A percentile compares a stretch with the other conserved stretches of the same genome.
phyloP scores from a whole-genome alignment of 306 rosid species.

The barrel medic (Medicago truncatula) region DNA sequence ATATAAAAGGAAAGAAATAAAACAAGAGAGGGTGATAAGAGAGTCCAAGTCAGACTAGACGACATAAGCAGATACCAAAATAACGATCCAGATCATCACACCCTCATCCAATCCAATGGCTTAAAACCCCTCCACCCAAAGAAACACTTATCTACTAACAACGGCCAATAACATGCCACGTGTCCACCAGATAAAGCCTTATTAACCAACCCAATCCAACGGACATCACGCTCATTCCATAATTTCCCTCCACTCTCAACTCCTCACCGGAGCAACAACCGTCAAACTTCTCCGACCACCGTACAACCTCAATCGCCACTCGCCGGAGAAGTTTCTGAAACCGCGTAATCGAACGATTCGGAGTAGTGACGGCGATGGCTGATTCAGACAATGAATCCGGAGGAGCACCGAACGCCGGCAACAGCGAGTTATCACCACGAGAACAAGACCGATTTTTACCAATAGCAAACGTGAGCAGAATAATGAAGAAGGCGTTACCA shows the following conservation, averaged over 20 bases:
- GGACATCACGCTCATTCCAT: slow-evolving; percentile 46
- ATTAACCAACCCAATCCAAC: slow-evolving; percentile 59
- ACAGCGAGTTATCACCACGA: slow-evolving; percentile 65
- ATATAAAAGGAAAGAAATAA: too few relatives aligned
- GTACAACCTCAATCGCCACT: too few relatives aligned
- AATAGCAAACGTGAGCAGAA: slow-evolving; percentile 89
- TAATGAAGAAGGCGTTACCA: slow-evolving; percentile 88
- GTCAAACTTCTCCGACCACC: neutral
- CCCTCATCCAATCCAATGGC: slow-evolving; percentile 44
- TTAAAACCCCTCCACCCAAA: neutral
- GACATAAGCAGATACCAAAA: slow-evolving; percentile 44
- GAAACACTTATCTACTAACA: slow-evolving; percentile 65
- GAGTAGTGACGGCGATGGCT: slow-evolving; percentile 54
- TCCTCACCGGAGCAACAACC: slow-evolving; percentile 13
- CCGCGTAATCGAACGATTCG: neutral
- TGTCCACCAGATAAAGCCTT: slow-evolving; percentile 47
- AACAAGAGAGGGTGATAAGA: neutral
- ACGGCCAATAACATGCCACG: slow-evolving; percentile 58
- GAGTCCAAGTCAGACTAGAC: slow-evolving; percentile 47
- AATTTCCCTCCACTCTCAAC: neutral
- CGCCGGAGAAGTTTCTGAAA: neutral
- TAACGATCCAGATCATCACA: slow-evolving; percentile 45
- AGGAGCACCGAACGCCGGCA: slow-evolving; percentile 50
- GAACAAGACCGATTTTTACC: slow-evolving; percentile 89
- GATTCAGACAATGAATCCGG: slow-evolving; percentile 93